Evolutionary conservation across 768 basidiomycete genomes (phyloP).

Genomic region (Tylopilus rubrobrunneus): DNA sequence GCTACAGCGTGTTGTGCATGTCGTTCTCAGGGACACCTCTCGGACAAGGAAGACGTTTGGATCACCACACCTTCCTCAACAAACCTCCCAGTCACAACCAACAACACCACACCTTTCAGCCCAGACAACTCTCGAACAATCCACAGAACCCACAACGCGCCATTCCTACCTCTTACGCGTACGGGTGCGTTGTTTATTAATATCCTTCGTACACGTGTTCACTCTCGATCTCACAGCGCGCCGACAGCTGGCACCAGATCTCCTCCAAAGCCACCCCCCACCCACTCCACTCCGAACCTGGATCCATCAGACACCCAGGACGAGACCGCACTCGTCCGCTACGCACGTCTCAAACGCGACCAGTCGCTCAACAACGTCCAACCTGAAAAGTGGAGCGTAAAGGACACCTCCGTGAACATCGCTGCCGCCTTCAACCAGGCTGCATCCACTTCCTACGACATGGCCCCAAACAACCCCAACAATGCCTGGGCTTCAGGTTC

Average conservation of each 20-base stretch:
- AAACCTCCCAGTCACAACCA: slow-evolving; percentile 38
- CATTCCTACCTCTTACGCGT: slow-evolving; percentile 62
- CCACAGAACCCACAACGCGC: slow-evolving; percentile 35
- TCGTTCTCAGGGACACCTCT: slow-evolving; percentile 83
- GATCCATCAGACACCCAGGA: slow-evolving; percentile 44
- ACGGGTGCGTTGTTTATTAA: slow-evolving; percentile 50
- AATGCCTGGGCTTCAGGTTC: slow-evolving; percentile 63
- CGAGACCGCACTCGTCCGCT: slow-evolving; percentile 44
- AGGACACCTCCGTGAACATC: slow-evolving; percentile 85
- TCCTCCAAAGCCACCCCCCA: slow-evolving; percentile 45
- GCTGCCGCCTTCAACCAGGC: slow-evolving; percentile 79
- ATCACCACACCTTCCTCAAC: slow-evolving; percentile 74
- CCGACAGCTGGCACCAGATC: slow-evolving; percentile 55
- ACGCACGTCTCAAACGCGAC: slow-evolving; percentile 45
- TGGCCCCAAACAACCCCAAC: slow-evolving; percentile 51
- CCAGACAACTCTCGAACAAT: slow-evolving; percentile 23
- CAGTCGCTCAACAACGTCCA: slow-evolving; percentile 35
- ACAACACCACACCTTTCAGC: slow-evolving; percentile 29
- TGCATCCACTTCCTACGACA: slow-evolving; percentile 40
- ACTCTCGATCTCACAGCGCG: slow-evolving; percentile 40
- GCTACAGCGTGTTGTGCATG: slow-evolving; percentile 47
- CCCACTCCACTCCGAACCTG: slow-evolving; percentile 30
- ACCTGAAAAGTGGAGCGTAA: slow-evolving; percentile 69
- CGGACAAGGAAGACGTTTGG: slow-evolving; percentile 82
- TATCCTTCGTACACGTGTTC: background rate